Conservation (phyloP, 73 alveolate genomes). For the Paraurostyla sp. region DNA sequence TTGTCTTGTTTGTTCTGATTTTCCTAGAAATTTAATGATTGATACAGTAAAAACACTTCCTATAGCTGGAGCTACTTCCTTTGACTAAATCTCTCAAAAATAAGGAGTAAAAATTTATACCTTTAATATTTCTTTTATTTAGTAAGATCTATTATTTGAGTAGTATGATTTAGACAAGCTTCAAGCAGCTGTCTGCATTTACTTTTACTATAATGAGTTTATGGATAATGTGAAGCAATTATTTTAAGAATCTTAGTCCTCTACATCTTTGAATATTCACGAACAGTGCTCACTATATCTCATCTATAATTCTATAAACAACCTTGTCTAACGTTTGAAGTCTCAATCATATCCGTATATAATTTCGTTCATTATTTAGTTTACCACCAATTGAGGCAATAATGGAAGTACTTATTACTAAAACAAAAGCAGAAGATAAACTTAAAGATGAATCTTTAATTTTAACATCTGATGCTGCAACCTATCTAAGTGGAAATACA, state of each 20-base stretch:
- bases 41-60: slow-evolving; percentile 74
- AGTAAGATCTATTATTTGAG: slow-evolving; percentile 71
- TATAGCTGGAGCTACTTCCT: slow-evolving; percentile 42
- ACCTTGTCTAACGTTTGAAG: slow-evolving; percentile 59
- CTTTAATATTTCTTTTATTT: neutral
- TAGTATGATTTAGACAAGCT: slow-evolving; percentile 69
- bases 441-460: slow-evolving; percentile 60
- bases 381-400: slow-evolving; percentile 69
- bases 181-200: slow-evolving; percentile 73
- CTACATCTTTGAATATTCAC: slow-evolving; percentile 19
- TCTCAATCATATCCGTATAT: slow-evolving; percentile 32
- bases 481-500: slow-evolving; percentile 50
- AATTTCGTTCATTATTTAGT: neutral
- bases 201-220: slow-evolving; percentile 68
- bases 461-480: slow-evolving; percentile 52
- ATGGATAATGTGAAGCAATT: slow-evolving; percentile 73
- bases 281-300: slow-evolving; percentile 44
- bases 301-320: slow-evolving; percentile 64
- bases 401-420: slow-evolving; percentile 62
- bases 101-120: slow-evolving; percentile 20
- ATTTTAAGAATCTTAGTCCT: slow-evolving; percentile 64
- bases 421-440: slow-evolving; percentile 49
- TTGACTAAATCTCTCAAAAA: slow-evolving; percentile 53
- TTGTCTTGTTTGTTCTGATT: slow-evolving; percentile 82
- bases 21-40: slow-evolving; percentile 78